phyloP scores from a whole-genome alignment of 371 early-diverging fungal species.

The Mucor piriformis region DNA sequence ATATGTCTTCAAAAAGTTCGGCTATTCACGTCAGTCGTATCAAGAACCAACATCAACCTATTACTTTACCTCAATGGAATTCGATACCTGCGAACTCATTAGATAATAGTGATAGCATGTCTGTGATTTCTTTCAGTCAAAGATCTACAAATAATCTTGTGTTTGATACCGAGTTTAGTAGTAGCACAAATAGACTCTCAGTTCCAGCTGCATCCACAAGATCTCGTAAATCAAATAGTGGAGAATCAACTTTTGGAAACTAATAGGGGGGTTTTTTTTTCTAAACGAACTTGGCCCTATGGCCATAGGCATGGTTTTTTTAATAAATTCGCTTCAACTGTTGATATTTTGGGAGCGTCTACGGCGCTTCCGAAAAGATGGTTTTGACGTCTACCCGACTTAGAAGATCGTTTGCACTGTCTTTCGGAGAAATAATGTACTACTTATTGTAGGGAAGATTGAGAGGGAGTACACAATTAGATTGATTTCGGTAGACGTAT shows the following conservation, averaged over 20 bases:
- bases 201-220: not conserved
- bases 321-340: too few relatives aligned
- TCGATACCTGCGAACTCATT: not conserved
- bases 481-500: too few relatives aligned
- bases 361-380: too few relatives aligned
- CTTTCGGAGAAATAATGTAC: too few relatives aligned
- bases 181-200: not conserved
- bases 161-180: not conserved
- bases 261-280: too few relatives aligned
- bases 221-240: slow-evolving; percentile 8
- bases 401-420: too few relatives aligned
- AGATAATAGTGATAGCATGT: slow-evolving; percentile 30
- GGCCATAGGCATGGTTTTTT: too few relatives aligned
- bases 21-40: slow-evolving; percentile 20
- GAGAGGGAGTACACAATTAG: too few relatives aligned
- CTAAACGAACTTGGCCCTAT: too few relatives aligned
- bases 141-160: not conserved
- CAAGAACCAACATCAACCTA: slow-evolving; percentile 40
- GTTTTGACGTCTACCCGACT: too few relatives aligned
- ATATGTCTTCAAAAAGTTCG: slow-evolving; percentile 7
- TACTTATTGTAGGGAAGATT: too few relatives aligned
- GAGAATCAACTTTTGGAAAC: not conserved
- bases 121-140: slow-evolving; percentile 21
- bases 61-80: slow-evolving; percentile 35
- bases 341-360: too few relatives aligned